Percentiles rank a stretch among this genome's conserved stretches.
Evolutionary conservation across 495 filamentous ascomycete genomes (phyloP).

Genomic region (Xylaria nigripes): DNA sequence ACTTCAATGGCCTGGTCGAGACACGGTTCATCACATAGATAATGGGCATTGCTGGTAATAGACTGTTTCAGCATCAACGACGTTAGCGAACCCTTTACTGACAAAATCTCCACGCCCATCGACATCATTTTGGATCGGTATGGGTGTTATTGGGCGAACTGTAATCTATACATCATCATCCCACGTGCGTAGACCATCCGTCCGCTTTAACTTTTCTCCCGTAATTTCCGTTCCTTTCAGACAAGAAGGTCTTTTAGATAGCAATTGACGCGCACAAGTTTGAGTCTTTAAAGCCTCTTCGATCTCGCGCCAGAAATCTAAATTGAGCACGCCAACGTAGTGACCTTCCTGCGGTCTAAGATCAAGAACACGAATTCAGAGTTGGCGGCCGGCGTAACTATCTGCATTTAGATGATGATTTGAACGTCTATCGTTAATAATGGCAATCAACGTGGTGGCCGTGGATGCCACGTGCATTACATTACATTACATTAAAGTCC

Average conservation of each 20-base stretch:
- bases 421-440: no score
- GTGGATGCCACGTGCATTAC: slow-evolving; percentile 33
- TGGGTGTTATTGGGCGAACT: slow-evolving; percentile 36
- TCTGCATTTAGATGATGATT: no score
- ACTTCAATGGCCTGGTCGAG: slow-evolving; percentile 20
- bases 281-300: slow-evolving; percentile 8
- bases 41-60: slow-evolving; percentile 37
- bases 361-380: slow-evolving; percentile 27
- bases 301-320: slow-evolving; percentile 1
- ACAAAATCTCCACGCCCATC: slow-evolving; percentile 31
- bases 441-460: no score
- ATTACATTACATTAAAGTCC: no score
- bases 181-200: slow-evolving; percentile 31
- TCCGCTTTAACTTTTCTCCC: neutral
- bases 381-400: slow-evolving; percentile 15
- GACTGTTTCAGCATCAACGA: slow-evolving; percentile 62
- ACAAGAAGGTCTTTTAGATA: neutral
- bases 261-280: neutral
- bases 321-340: neutral
- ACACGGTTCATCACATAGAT: slow-evolving; percentile 3
- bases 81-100: slow-evolving; percentile 45
- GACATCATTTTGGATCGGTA: slow-evolving; percentile 42
- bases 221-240: neutral
- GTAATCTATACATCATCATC: slow-evolving; percentile 52
- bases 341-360: slow-evolving; percentile 3